Conservation (phyloP, 768 basidiomycete species). For the Scleroderma bovista region DNA sequence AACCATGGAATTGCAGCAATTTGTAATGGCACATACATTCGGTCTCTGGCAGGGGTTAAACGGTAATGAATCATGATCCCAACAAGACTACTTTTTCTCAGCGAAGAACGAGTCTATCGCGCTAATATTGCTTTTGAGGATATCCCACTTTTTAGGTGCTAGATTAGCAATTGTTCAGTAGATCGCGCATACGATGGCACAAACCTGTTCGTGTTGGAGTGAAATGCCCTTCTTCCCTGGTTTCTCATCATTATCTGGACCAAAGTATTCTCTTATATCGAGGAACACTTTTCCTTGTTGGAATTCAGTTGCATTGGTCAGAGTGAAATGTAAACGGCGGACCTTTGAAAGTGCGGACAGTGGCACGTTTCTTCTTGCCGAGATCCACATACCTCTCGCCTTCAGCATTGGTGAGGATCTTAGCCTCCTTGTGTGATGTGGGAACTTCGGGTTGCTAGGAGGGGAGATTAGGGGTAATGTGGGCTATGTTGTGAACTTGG, state of each 20-base stretch:
- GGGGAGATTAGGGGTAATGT: conserved; percentile 12
- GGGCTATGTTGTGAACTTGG: neutral
- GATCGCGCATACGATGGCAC: conserved; percentile 6
- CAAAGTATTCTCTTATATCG: conserved; percentile 76
- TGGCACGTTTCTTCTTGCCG: conserved; percentile 67
- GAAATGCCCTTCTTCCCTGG: conserved; percentile 83
- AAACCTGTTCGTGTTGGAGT: conserved; percentile 58
- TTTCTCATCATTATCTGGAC: conserved; percentile 51
- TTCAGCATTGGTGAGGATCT: conserved; percentile 16
- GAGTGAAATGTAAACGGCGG: neutral
- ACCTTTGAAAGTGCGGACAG: conserved; percentile 49
- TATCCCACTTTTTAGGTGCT: conserved; percentile 44
- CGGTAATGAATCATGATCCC: neutral
- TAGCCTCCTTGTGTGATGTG: conserved; percentile 3
- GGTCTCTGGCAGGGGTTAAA: neutral
- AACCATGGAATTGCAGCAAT: neutral
- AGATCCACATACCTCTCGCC: conserved; percentile 53
- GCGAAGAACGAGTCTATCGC: conserved; percentile 51
- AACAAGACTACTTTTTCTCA: conserved; percentile 15
- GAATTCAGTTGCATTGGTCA: conserved; percentile 7
- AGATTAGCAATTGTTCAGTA: neutral
- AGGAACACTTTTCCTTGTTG: conserved; percentile 45
- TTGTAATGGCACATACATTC: neutral
- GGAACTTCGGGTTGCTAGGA: conserved; percentile 12
- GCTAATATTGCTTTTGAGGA: conserved; percentile 38